Base-by-base conservation (phyloP, 2,329 filamentous ascomycete genomes). In the Xylariaceae sp. region DNA sequence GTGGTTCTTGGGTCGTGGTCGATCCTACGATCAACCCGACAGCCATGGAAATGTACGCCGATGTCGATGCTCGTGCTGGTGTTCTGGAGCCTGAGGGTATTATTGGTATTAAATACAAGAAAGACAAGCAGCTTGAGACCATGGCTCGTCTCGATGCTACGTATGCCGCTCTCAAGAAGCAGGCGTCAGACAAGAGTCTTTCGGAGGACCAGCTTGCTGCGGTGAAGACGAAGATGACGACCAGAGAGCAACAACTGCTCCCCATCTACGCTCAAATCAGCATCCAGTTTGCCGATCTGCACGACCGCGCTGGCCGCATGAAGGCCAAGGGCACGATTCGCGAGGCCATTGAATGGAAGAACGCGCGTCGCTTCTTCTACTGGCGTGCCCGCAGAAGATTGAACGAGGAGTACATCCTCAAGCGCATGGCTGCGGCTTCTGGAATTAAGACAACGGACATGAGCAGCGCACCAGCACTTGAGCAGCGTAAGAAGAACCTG, bases 1-100 rank as follows among this genome's bases (percentile, higher is more conserved):
- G 93, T 80, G 93, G 93, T 62, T 98, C 93, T 52, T 98, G 93
- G 93, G 93, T 98, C 67, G 93, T 98, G 42, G 89, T 98, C 53
- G 93, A 98, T 67, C 93, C 93, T 39, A 97, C 93, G 55, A 98
- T 98, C 76, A 97, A 98, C 77, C 83, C 90, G 16, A 82, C 88
- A 37, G 85, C 83, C 63, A 98, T 98, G 93, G 93, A 98, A 71
- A 98, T 98, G 93, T 98, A 98, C 67, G 93, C 93, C 45, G 93
- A 98, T 63, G 84, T 87, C 55, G 92, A 98, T 56, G 78, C 93
- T 45, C 93, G 93, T 50, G 93, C 92, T 72, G 93, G 93, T 85
- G 91, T 98, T 38, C 80, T 98, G 53, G 93, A 98, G 70, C 93
- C 93, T 6, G 93, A 98, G 68, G 93, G 93, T 75, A 97, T 97